phyloP scores from a whole-genome alignment of 2,329 filamentous ascomycete species.

The Falciphora oryzae region DNA sequence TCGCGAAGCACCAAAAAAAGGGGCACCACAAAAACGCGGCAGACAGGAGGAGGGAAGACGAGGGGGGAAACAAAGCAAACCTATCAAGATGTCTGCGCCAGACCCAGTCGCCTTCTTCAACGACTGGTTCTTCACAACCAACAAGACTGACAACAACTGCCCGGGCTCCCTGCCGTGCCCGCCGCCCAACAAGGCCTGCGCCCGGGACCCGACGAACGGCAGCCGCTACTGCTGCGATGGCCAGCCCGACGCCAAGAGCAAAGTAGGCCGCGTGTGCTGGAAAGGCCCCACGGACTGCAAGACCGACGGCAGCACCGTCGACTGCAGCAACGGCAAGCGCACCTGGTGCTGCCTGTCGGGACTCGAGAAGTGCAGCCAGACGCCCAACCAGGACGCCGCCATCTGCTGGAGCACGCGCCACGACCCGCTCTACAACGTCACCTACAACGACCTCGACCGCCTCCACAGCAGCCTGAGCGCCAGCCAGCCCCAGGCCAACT shows the following conservation, averaged over 20 bases:
- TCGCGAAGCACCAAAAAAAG: too few relatives aligned
- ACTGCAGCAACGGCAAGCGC: conserved; percentile 14
- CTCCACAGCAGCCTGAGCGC: conserved; percentile 15
- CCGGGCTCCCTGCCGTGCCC: conserved; percentile 12
- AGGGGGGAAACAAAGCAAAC: too few relatives aligned
- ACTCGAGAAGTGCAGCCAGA: conserved; percentile 14
- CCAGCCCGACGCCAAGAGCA: not conserved
- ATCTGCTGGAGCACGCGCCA: conserved; percentile 17
- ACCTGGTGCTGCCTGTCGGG: conserved; percentile 14
- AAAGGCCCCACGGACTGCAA: conserved; percentile 11
- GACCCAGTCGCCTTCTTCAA: conserved; percentile 12
- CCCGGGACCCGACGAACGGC: conserved; percentile 16
- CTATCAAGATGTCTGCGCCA: too few relatives aligned
- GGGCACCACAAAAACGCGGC: too few relatives aligned
- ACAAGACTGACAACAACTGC: conserved; percentile 13
- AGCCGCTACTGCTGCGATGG: conserved; percentile 16
- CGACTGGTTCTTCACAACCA: conserved; percentile 17
- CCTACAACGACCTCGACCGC: conserved; percentile 11
- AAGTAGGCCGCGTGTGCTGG: conserved; percentile 14
- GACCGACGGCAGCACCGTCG: conserved; percentile 15
- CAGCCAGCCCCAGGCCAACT: conserved; percentile 13
- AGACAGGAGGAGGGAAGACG: too few relatives aligned
- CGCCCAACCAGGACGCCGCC: conserved; percentile 13
- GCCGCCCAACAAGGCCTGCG: conserved; percentile 15
- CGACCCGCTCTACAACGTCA: conserved; percentile 17